Conservation (phyloP, 2,329 filamentous ascomycete species). For the Apiospora rasikravindrae region DNA sequence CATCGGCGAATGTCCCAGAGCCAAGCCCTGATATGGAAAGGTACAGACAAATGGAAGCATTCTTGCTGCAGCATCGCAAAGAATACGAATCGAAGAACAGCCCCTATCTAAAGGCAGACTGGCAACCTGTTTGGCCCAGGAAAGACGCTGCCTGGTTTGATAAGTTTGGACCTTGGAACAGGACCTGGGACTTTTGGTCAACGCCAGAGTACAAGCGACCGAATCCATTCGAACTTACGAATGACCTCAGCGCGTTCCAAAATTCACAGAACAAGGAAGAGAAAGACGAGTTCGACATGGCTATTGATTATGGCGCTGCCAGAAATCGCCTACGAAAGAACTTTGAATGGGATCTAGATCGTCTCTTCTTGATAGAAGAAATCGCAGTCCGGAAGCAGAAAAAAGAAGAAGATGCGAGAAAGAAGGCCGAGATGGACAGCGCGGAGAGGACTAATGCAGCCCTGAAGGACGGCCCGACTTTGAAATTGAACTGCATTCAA, state of each 20-base stretch:
- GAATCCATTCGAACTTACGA: neutral
- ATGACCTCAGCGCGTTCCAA: neutral
- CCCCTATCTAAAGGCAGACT: accelerated
- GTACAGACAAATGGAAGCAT: constrained; percentile 13
- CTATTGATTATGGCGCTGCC: constrained; percentile 18
- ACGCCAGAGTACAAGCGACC: neutral
- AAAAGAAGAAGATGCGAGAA: neutral
- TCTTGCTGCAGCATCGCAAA: neutral
- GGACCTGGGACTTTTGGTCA: accelerated
- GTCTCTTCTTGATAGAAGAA: constrained; percentile 18
- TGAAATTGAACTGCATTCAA: neutral
- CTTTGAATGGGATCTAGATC: constrained; percentile 26
- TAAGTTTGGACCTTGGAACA: neutral
- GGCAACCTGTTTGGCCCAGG: too few species aligned
- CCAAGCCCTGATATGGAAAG: neutral
- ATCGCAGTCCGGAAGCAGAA: neutral
- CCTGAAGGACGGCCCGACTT: neutral
- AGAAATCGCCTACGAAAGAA: constrained; percentile 22
- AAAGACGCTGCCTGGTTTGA: too few species aligned
- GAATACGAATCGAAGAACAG: neutral
- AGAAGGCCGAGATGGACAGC: neutral
- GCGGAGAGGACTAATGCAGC: too few species aligned
- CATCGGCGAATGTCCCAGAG: neutral
- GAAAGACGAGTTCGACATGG: constrained; percentile 12
- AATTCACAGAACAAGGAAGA: neutral